Evolutionary conservation across 495 filamentous ascomycete species (phyloP), one percentile per base, ranked within the genome.

Genomic region (Podospora sp.): DNA sequence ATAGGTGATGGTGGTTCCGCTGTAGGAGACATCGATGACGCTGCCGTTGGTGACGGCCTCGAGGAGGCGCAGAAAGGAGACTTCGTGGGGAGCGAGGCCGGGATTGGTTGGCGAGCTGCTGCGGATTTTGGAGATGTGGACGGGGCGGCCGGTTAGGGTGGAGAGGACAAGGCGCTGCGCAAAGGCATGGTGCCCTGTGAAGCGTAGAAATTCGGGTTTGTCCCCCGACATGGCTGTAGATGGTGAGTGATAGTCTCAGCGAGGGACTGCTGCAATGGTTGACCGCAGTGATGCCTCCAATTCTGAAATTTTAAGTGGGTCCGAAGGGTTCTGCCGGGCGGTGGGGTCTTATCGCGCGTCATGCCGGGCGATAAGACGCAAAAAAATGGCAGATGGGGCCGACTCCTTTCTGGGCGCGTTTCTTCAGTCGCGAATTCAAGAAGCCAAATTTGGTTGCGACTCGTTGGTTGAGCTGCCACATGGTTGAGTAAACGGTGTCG

Each of bases 1-100:
- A 81, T 95, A 98, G 36, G 93, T 88, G 53, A 98, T 83, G 16
- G 91, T 92, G 0, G 95, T 98, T 69, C 96, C 95, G 11, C 92
- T 97, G 78, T 96, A 92, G 18, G 92, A 95, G 70, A 99, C 96
- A 74, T 97, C 92, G 81, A 97, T 91, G 66, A 87, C 85, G 33
- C 92, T 90, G 81, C 96, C 96, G 86, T 99, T 99, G 75, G 96
- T 98, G 71, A 99, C 84, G 62, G 90, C 83, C 76, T 98, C 95
- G 70, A 99, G 88, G 8, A 99, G 90, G 60, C 96, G 95, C 20
- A 99, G 85, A 80, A 99, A 92, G 36, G 94, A 97, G 73, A 97
- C 88, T 81, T 99, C 96, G 81, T 96, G 91, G 57, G 92, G 88
- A 60, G 91, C 87, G 55, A 99, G 90, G 71, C 96, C 96, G 6